Evolutionary conservation across 257 asterid genomes (phyloP).

Genomic region (Nicotiana attenuata): DNA sequence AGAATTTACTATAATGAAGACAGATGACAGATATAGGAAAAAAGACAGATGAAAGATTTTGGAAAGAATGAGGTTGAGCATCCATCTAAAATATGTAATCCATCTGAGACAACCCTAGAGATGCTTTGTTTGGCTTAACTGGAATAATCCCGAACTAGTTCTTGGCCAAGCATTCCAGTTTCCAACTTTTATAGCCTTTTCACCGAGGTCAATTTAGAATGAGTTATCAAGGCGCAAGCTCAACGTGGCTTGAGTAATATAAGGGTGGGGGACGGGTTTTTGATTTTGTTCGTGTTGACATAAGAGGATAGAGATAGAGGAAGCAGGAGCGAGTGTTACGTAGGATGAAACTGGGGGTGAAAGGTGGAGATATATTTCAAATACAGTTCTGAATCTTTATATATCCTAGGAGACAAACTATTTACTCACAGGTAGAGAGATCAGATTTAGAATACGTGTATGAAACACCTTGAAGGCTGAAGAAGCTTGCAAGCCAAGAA

Average conservation of each 20-base stretch:
- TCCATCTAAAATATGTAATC: neutral
- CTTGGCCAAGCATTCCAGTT: neutral
- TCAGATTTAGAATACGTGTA: neutral
- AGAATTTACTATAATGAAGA: neutral
- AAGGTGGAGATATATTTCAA: neutral
- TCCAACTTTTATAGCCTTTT: neutral
- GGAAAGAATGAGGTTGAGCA: neutral
- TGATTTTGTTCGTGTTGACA: neutral
- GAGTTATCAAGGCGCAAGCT: neutral
- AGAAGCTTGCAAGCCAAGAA: neutral
- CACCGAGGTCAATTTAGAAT: neutral
- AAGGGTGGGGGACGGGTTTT: neutral
- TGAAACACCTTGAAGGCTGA: neutral
- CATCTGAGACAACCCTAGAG: neutral
- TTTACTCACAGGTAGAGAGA: neutral
- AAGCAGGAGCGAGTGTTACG: neutral
- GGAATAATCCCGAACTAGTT: neutral
- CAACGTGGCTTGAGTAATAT: neutral
- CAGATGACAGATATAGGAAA: neutral
- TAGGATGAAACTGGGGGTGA: neutral
- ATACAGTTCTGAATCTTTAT: neutral
- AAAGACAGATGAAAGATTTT: neutral
- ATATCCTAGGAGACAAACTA: neutral
- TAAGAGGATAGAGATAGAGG: neutral
- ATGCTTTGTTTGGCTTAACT: neutral